Evolutionary conservation across 805 yeast species (phyloP), one percentile per base, ranked within the genome.

Genomic region (Cyberlindnera mrakii): DNA sequence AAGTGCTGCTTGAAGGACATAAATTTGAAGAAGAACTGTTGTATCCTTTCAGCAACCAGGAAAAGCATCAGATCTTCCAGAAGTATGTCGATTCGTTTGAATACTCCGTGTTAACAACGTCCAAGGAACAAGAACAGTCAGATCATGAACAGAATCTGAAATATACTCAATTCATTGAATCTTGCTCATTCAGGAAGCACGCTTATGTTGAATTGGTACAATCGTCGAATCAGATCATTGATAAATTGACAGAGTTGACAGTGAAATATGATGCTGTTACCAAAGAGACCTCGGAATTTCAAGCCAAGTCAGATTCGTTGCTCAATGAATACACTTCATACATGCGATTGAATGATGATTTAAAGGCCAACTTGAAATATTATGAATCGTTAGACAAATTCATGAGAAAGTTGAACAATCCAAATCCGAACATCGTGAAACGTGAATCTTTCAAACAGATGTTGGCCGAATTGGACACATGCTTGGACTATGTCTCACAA

Each of bases 361-460:
- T 87, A 19, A 66, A 71, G 16, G 41, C 53, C 1, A 71, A 76
- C 39, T 68, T 91, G 44, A 60, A 67, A 16, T 70, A 78, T 41
- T 90, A 87, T 58, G 89, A 84, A 49, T 69, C 77, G 17, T 66
- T 91, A 41, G 95, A 88, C 42, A 66, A 74, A 3, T 80, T 87
- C 33, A 82, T 86, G 31, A 74, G 78, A 44, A 71, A 72, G 34
- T 71, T 91, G 47, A 83, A 88, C 50, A 74, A 79, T 20, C 80
- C 86, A 3, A 87, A 86, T 1, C 75, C 82, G n/a, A 72, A 70
- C 37, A 71, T 83, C 30, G 89, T 89, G 4, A 71, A 76, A 36
- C 72, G 73, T 44, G 70, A 73, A 18, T 70, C 75, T 10, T 86
- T 86, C 63, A 65, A 64, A 18, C 65, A 68, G 3, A 67, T 80